Percentiles rank a stretch among this genome's conserved stretches.
These are phyloP conservation scores for Leersia perrieri DNA, from an alignment of 176 grass and related monocot species.

Conservation along the genomic window DNA sequence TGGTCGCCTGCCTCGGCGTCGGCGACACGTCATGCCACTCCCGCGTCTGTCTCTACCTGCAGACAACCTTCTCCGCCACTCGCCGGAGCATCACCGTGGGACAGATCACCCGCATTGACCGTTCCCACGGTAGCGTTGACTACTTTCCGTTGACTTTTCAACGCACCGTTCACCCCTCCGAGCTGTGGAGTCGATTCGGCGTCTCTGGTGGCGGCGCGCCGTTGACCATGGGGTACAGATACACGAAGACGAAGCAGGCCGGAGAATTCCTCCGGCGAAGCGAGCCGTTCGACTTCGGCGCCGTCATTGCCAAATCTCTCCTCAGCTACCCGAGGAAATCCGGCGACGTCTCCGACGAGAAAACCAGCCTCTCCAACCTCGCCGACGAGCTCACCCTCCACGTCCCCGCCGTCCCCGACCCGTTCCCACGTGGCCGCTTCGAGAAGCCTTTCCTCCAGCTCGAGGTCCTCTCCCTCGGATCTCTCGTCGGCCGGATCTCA, in stretches of 20 bases:
- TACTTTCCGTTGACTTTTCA: conserved; percentile 56
- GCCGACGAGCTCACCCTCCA: conserved; percentile 63
- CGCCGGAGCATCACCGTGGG: conserved; percentile 59
- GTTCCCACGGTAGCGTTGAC: neutral
- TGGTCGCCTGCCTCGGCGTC: conserved; percentile 74
- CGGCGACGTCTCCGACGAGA: neutral
- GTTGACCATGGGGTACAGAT: conserved; percentile 47
- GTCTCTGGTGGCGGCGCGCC: conserved; percentile 26
- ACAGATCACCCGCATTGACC: conserved; percentile 54
- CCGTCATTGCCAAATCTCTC: conserved; percentile 74
- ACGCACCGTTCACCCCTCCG: conserved; percentile 41
- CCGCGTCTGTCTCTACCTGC: conserved; percentile 77
- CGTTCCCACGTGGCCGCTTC: conserved; percentile 34
- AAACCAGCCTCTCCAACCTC: conserved; percentile 35
- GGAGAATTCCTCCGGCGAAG: conserved; percentile 53
- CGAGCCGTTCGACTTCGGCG: conserved; percentile 60
- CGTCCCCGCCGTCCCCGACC: conserved; percentile 43
- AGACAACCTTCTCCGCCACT: conserved; percentile 57
- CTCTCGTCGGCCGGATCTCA: conserved; percentile 52
- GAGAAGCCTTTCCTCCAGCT: conserved; percentile 60
- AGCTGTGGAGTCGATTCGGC: conserved; percentile 55
- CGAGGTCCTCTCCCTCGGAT: conserved; percentile 64
- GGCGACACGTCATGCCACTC: conserved; percentile 43
- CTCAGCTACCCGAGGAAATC: conserved; percentile 60
- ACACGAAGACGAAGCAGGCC: conserved; percentile 51